Evolutionary conservation across 1,284 basidiomycete genomes (phyloP).

Genomic region (Tilletia indica): DNA sequence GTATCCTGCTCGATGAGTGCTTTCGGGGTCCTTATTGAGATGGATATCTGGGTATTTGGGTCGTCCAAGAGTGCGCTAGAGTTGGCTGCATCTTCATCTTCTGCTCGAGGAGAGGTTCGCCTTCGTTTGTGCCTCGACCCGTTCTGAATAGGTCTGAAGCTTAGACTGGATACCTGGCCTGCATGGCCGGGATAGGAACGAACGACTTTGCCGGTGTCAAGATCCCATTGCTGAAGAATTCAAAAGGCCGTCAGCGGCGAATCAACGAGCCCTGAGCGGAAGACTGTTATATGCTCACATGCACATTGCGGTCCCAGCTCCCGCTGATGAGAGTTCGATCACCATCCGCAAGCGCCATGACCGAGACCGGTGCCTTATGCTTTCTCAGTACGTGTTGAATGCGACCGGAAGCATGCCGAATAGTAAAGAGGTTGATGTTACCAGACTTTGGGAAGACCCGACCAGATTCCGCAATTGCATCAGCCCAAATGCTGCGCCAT

Average conservation of each 20-base stretch:
- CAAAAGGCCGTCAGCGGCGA: conserved; percentile 89
- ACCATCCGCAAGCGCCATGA: conserved; percentile 72
- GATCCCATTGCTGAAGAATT: conserved; percentile 86
- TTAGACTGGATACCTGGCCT: conserved; percentile 79
- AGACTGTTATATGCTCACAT: conserved; percentile 63
- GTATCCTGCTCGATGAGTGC: no score
- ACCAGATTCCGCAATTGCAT: conserved; percentile 65
- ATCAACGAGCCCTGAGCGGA: not conserved
- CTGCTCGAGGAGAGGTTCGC: not conserved
- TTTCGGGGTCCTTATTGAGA: not conserved
- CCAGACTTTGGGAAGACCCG: conserved; percentile 27
- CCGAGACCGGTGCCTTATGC: conserved; percentile 76
- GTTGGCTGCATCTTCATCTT: not conserved
- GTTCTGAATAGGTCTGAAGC: conserved; percentile 66
- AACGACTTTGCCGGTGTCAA: conserved; percentile 80
- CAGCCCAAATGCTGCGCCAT: conserved; percentile 59
- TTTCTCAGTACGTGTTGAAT: conserved; percentile 71
- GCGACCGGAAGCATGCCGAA: conserved; percentile 85
- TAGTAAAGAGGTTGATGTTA: conserved; percentile 74
- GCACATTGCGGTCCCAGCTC: conserved; percentile 87
- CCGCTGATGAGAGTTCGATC: conserved; percentile 85
- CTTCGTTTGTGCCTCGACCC: conserved; percentile 12
- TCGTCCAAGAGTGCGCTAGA: not conserved
- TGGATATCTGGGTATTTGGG: conserved; percentile 3
- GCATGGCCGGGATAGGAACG: conserved; percentile 79